A percentile compares a stretch with the other conserved stretches of the same genome.
These are phyloP conservation scores for Claviceps monticola DNA, from an alignment of 2,329 filamentous ascomycete genomes.

Conservation along the genomic window DNA sequence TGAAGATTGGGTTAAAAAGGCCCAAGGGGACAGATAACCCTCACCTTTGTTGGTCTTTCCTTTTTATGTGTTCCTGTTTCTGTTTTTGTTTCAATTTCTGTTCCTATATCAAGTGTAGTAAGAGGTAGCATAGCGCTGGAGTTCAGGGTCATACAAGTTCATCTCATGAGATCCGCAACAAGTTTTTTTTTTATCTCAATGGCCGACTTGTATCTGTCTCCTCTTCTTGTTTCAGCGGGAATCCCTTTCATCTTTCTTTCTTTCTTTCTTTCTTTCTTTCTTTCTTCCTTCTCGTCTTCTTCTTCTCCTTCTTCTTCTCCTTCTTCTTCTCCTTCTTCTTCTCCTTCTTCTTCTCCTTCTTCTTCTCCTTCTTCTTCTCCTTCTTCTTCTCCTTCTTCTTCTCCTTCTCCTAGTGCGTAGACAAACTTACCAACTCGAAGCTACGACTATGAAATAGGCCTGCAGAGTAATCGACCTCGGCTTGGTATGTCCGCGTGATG, in stretches of 20 bases:
- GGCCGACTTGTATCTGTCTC: too few relatives aligned
- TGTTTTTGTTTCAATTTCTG: background rate
- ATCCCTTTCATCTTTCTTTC: too few relatives aligned
- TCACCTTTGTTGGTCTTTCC: background rate
- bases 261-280: background rate
- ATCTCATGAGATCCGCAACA: background rate
- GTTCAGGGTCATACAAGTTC: background rate
- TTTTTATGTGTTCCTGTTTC: background rate
- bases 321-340: background rate
- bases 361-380: too few relatives aligned
- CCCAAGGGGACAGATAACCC: background rate
- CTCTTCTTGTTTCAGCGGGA: too few relatives aligned
- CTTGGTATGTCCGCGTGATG: too few relatives aligned
- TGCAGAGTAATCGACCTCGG: too few relatives aligned
- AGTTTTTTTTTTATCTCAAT: too few relatives aligned
- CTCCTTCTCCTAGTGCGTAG: background rate
- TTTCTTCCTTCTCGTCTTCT: background rate
- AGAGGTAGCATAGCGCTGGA: background rate
- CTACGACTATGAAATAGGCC: too few relatives aligned
- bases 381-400: too few relatives aligned
- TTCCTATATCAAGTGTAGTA: background rate
- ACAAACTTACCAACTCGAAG: too few relatives aligned
- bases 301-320: background rate
- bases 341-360: background rate
- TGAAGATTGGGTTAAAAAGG: too few relatives aligned